Percentiles rank a stretch among this genome's conserved stretches.
phyloP scores from a whole-genome alignment of 2,329 filamentous ascomycete genomes.

The Alternaria hordeiaustralica region DNA sequence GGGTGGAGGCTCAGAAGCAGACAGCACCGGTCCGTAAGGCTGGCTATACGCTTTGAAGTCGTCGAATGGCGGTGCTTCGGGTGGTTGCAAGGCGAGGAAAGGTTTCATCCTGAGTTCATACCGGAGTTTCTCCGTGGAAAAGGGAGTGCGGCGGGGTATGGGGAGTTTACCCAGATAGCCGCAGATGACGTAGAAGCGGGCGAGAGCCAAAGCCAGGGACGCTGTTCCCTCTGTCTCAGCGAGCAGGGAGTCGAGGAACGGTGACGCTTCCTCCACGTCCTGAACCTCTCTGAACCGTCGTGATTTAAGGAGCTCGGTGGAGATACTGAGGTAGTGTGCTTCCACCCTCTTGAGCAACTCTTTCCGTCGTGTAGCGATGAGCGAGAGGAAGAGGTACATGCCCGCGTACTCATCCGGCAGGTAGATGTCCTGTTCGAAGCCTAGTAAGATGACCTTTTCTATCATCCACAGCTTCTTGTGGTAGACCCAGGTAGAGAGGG shows the following conservation, averaged over 20 bases:
- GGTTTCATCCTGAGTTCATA: conserved; percentile 89
- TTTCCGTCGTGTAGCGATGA: conserved; percentile 32
- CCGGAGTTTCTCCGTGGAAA: conserved; percentile 70
- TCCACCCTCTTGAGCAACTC: conserved; percentile 28
- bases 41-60: conserved; percentile 58
- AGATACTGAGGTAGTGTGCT: conserved; percentile 16
- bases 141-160: conserved; percentile 61
- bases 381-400: conserved; percentile 76
- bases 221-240: conserved; percentile 34
- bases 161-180: conserved; percentile 63
- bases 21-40: conserved; percentile 32
- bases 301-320: background rate
- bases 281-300: conserved; percentile 11
- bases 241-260: conserved; percentile 34
- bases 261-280: conserved; percentile 16
- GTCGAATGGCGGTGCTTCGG: conserved; percentile 69
- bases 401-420: conserved; percentile 80
- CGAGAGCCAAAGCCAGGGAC: conserved; percentile 39
- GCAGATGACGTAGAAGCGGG: conserved; percentile 70
- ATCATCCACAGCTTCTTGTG: conserved; percentile 89
- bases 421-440: conserved; percentile 93
- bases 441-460: conserved; percentile 85
- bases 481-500: conserved; percentile 87
- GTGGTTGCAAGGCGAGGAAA: conserved; percentile 72
- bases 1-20: conserved; percentile 14